Percentiles rank a stretch among this genome's conserved stretches.
Evolutionary conservation across 805 yeast genomes (phyloP).

Genomic region (Myxozyma lipomycoides): DNA sequence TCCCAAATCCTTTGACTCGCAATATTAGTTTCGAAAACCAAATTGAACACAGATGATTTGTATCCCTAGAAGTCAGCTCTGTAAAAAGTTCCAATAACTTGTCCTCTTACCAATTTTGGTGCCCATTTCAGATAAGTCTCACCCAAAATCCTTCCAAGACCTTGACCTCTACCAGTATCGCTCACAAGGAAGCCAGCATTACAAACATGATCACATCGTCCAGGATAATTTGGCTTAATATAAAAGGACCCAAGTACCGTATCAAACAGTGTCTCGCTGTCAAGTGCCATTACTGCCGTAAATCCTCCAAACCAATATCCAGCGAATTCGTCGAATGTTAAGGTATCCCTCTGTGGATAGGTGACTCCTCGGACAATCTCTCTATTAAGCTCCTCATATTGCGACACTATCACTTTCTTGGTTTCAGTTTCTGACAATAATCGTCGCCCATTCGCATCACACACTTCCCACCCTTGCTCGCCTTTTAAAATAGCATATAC

Average conservation of each 20-base stretch:
- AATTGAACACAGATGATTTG: slow-evolving; percentile 76
- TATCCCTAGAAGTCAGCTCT: slow-evolving; percentile 47
- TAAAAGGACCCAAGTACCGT: slow-evolving; percentile 50
- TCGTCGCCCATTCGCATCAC: background rate
- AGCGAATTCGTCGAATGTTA: slow-evolving; percentile 50
- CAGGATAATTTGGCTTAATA: slow-evolving; percentile 80
- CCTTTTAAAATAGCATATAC: too few relatives aligned
- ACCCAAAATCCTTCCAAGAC: slow-evolving; percentile 70
- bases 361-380: slow-evolving; percentile 73
- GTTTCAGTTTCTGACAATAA: background rate
- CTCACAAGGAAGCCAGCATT: slow-evolving; percentile 83
- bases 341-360: slow-evolving; percentile 51
- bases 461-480: too few relatives aligned
- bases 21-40: slow-evolving; percentile 75
- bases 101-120: slow-evolving; percentile 46
- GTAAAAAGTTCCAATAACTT: background rate
- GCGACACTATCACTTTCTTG: background rate
- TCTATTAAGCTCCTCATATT: slow-evolving; percentile 48
- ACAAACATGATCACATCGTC: slow-evolving; percentile 81
- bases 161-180: slow-evolving; percentile 54
- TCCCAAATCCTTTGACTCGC: slow-evolving; percentile 85
- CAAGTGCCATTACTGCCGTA: slow-evolving; percentile 57
- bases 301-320: slow-evolving; percentile 66
- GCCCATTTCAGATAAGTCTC: slow-evolving; percentile 65
- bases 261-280: slow-evolving; percentile 29